Conservation (phyloP, 2,329 filamentous ascomycete species). For the Monosporascus sp. region DNA sequence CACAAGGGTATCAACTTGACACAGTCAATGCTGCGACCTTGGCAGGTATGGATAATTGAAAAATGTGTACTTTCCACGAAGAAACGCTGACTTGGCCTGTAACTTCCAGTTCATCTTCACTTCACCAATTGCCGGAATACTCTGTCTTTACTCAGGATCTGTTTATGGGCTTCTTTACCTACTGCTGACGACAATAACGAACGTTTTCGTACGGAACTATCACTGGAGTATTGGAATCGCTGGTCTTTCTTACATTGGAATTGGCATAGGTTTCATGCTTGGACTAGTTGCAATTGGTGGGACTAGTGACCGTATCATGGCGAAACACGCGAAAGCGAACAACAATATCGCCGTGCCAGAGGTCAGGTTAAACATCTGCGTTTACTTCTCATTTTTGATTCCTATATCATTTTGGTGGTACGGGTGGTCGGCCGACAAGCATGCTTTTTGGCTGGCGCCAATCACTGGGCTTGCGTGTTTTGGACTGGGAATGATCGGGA, state of each 20-base stretch:
- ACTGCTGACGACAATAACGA: constrained; percentile 8
- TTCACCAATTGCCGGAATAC: constrained; percentile 5
- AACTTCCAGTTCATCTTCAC: constrained; percentile 6
- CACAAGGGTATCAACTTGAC: constrained; percentile 1
- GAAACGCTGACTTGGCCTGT: not conserved
- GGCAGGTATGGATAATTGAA: constrained; percentile 1
- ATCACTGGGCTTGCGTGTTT: constrained; percentile 7
- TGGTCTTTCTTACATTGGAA: constrained; percentile 9
- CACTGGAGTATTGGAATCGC: constrained; percentile 6
- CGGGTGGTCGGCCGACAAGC: constrained; percentile 7
- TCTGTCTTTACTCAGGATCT: constrained; percentile 8
- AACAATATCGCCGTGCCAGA: constrained; percentile 3
- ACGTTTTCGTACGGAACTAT: constrained; percentile 7
- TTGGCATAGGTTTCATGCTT: constrained; percentile 8
- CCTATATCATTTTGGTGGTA: constrained; percentile 9
- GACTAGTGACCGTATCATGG: constrained; percentile 7
- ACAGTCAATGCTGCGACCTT: constrained; percentile 4
- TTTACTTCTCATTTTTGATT: constrained; percentile 10
- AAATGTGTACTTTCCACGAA: not conserved
- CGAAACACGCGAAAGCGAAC: constrained; percentile 4
- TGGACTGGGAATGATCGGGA: constrained; percentile 7
- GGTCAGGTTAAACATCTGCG: constrained; percentile 5
- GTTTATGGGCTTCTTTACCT: constrained; percentile 10
- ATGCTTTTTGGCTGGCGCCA: constrained; percentile 9
- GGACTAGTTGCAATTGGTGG: constrained; percentile 4